These are phyloP conservation scores for Fusarium anthophilum DNA, from an alignment of 2,329 filamentous ascomycete genomes.

Conservation along the genomic window DNA sequence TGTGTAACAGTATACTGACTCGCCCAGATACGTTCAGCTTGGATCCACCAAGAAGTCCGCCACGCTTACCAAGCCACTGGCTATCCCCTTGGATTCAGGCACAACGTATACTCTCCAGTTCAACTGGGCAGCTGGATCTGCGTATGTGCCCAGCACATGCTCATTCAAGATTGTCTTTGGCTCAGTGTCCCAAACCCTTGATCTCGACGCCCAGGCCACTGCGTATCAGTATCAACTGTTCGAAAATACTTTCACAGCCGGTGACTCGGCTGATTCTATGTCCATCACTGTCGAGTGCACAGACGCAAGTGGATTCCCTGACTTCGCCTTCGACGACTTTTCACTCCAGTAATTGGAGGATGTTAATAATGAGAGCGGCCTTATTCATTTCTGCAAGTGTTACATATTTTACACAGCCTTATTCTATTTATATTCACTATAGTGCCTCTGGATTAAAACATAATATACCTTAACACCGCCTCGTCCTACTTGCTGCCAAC, in stretches of 20 bases:
- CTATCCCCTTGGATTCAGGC: background rate
- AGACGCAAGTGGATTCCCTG: background rate
- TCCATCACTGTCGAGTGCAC: background rate
- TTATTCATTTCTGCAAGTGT: background rate
- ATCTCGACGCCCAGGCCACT: background rate
- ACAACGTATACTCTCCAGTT: background rate
- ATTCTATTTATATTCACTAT: background rate
- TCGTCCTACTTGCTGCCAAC: background rate
- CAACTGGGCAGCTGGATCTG: background rate
- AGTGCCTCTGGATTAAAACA: background rate
- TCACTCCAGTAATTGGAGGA: background rate
- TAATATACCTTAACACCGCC: background rate
- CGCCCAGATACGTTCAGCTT: background rate
- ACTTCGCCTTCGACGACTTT: constrained; percentile 1
- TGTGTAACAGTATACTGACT: background rate
- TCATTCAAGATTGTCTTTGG: background rate
- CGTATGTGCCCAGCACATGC: background rate
- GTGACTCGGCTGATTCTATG: background rate
- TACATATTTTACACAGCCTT: background rate
- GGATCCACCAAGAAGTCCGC: background rate
- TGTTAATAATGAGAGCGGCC: background rate
- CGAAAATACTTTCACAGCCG: background rate
- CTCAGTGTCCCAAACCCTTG: accelerated
- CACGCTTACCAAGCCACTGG: background rate
- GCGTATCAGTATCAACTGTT: background rate